Percentiles rank a stretch among this genome's conserved stretches.
Conservation (phyloP, 495 filamentous ascomycete species). For the Aspergillus carlsbadensis region DNA sequence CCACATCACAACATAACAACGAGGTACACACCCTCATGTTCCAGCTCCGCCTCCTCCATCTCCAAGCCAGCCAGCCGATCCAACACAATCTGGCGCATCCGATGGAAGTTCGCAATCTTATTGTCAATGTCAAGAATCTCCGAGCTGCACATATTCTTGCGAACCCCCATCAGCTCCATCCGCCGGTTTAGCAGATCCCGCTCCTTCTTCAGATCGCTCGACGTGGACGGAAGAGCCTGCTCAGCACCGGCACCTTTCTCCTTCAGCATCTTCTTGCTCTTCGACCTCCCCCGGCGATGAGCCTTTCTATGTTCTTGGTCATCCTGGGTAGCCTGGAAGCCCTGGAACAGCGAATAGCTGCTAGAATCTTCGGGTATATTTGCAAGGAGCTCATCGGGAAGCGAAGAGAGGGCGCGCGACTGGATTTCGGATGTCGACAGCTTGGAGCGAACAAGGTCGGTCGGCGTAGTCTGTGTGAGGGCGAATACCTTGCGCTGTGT, state of each 20-base stretch:
- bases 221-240: constrained; percentile 55
- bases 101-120: constrained; percentile 91
- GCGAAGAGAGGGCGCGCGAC: constrained; percentile 82
- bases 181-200: constrained; percentile 73
- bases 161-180: constrained; percentile 84
- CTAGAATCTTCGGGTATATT: constrained; percentile 85
- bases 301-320: constrained; percentile 59
- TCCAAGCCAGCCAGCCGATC: constrained; percentile 89
- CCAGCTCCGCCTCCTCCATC: constrained; percentile 84
- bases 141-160: constrained; percentile 96
- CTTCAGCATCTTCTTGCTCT: constrained; percentile 70
- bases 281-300: constrained; percentile 67
- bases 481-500: constrained; percentile 89
- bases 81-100: constrained; percentile 90
- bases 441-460: constrained; percentile 88
- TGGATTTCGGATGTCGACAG: constrained; percentile 92
- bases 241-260: constrained; percentile 47
- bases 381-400: constrained; percentile 85
- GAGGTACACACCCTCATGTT: constrained; percentile 70
- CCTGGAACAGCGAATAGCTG: constrained; percentile 90
- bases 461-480: constrained; percentile 82
- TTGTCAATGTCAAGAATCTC: constrained; percentile 97
- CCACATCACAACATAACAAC: neutral
- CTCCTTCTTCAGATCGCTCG: constrained; percentile 73
- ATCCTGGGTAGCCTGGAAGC: constrained; percentile 84